Evolutionary conservation across 768 basidiomycete genomes (phyloP).

Genomic region (Suillus ampliporus): DNA sequence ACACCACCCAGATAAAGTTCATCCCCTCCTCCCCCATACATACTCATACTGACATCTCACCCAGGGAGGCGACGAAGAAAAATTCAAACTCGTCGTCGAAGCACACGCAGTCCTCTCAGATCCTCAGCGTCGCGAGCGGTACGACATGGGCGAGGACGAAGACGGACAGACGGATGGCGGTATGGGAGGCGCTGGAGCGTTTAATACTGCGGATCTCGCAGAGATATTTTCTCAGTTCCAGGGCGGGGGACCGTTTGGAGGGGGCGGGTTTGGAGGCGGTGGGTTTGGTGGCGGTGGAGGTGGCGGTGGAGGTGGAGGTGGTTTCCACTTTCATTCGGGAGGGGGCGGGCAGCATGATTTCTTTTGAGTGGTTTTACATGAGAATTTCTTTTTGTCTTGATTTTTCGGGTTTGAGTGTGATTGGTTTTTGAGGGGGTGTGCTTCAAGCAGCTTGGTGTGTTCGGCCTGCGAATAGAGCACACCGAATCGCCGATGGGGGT

Average conservation of each 20-base stretch:
- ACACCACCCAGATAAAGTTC: constrained; percentile 85
- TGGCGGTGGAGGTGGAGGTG: constrained; percentile 35
- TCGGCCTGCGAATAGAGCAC: too few relatives aligned
- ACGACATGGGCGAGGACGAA: constrained; percentile 84
- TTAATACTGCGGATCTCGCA: constrained; percentile 59
- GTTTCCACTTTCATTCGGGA: constrained; percentile 35
- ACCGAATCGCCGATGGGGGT: too few relatives aligned
- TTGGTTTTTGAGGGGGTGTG: too few relatives aligned
- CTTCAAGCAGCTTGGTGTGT: too few relatives aligned
- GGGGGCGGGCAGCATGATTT: not conserved
- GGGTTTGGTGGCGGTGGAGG: constrained; percentile 37
- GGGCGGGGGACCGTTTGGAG: constrained; percentile 42
- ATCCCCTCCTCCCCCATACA: constrained; percentile 12
- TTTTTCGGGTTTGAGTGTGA: too few relatives aligned
- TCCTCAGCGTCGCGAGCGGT: constrained; percentile 69
- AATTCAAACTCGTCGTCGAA: constrained; percentile 90
- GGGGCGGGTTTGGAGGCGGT: constrained; percentile 27
- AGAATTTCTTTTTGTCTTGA: not conserved
- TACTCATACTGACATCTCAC: constrained; percentile 17
- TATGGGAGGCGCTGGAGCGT: constrained; percentile 47
- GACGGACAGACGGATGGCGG: constrained; percentile 61
- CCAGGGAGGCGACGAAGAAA: constrained; percentile 93
- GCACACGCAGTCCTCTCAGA: constrained; percentile 86
- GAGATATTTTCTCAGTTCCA: constrained; percentile 71
- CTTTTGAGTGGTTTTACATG: not conserved